A percentile compares a stretch with the other conserved stretches of the same genome.
Evolutionary conservation across 2,329 filamentous ascomycete species (phyloP).

Genomic region (Leptographium galeiforme): DNA sequence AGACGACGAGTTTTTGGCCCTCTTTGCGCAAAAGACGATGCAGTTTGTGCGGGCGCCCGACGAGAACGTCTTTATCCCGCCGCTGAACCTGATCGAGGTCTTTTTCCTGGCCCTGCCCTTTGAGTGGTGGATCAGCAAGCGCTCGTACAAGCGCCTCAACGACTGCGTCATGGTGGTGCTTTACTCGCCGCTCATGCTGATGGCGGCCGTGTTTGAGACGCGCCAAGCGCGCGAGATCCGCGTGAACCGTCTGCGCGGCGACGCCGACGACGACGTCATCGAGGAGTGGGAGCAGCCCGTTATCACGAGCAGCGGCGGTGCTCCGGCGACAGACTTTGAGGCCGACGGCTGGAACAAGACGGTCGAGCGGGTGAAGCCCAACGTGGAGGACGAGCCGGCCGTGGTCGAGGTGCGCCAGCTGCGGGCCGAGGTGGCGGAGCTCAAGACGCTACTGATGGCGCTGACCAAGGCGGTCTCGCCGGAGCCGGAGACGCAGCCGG

Average conservation of each 20-base stretch:
- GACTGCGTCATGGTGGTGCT: slow-evolving; percentile 56
- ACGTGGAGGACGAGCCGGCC: slow-evolving; percentile 66
- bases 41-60: slow-evolving; percentile 94
- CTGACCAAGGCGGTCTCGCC: slow-evolving; percentile 2
- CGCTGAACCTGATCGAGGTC: slow-evolving; percentile 88
- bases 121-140: slow-evolving; percentile 87
- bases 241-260: slow-evolving; percentile 63
- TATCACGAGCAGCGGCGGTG: slow-evolving; percentile 28
- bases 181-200: slow-evolving; percentile 70
- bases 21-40: slow-evolving; percentile 90
- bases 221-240: slow-evolving; percentile 52
- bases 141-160: slow-evolving; percentile 67
- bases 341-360: slow-evolving; percentile 73
- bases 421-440: slow-evolving; percentile 41
- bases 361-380: slow-evolving; percentile 61
- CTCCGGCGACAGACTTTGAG: slow-evolving; percentile 53
- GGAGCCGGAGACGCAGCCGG: background rate
- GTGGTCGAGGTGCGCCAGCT: slow-evolving; percentile 55
- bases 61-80: slow-evolving; percentile 95
- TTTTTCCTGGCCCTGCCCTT: slow-evolving; percentile 64
- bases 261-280: slow-evolving; percentile 75
- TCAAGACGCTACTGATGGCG: slow-evolving; percentile 33
- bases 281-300: slow-evolving; percentile 89
- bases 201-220: slow-evolving; percentile 63
- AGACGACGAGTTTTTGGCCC: slow-evolving; percentile 85